Percentiles rank a stretch among this genome's conserved stretches.
These are phyloP conservation scores for Xylaria sp. DNA, from an alignment of 2,329 filamentous ascomycete genomes.

Conservation along the genomic window DNA sequence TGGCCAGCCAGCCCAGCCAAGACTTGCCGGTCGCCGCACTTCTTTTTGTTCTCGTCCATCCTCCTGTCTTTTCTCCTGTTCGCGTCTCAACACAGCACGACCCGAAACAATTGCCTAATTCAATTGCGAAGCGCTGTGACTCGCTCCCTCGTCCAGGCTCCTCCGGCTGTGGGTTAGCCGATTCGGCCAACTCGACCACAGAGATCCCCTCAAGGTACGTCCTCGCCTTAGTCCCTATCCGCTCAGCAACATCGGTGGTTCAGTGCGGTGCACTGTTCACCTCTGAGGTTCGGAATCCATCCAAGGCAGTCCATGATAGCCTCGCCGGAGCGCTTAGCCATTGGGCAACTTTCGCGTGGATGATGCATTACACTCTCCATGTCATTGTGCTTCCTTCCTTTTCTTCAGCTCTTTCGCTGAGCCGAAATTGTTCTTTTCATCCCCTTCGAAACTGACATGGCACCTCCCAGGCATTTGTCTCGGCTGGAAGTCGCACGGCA, in stretches of 20 bases:
- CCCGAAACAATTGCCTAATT: constrained; percentile 30
- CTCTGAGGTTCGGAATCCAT: not conserved
- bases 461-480: constrained; percentile 35
- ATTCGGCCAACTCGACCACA: constrained; percentile 6
- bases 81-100: constrained; percentile 31
- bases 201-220: constrained; percentile 22
- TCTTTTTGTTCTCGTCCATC: constrained; percentile 15
- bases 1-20: constrained; percentile 5
- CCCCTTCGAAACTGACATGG: constrained; percentile 39
- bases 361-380: not conserved
- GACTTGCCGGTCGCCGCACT: constrained; percentile 7
- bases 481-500: constrained; percentile 25
- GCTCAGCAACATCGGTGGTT: not conserved
- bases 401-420: constrained; percentile 27
- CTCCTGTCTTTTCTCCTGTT: constrained; percentile 24
- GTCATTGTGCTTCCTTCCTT: constrained; percentile 26
- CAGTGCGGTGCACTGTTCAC: not conserved
- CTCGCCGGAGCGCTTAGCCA: constrained; percentile 20
- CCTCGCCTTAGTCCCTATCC: constrained; percentile 10
- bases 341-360: constrained; percentile 17
- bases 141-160: constrained; percentile 29
- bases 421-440: constrained; percentile 1
- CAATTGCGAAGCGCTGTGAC: constrained; percentile 25
- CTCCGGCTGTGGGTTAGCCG: constrained; percentile 20
- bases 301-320: constrained; percentile 20